Evolutionary conservation across 202 grass and related monocot species (phyloP).

Genomic region (Schoenoplectus triqueter): DNA sequence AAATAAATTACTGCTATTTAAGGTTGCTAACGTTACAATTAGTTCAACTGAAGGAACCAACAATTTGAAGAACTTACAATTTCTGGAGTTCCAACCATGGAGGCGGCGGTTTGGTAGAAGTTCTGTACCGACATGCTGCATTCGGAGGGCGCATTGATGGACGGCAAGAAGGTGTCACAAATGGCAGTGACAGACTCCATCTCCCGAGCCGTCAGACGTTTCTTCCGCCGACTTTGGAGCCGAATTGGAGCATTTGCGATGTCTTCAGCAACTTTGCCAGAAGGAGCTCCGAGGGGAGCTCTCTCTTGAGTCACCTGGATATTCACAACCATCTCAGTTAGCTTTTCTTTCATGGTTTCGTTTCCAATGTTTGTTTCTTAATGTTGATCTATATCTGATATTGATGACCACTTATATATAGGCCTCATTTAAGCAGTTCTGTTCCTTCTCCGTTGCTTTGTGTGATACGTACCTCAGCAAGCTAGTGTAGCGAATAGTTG

Average conservation of each 20-base stretch:
- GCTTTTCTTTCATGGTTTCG: constrained; percentile 34
- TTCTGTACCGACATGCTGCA: constrained; percentile 1
- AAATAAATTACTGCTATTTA: too few species aligned
- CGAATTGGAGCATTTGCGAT: not conserved
- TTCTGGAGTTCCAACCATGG: constrained; percentile 44
- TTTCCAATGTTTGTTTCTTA: not conserved
- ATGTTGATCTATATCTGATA: not conserved
- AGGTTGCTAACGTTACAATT: not conserved
- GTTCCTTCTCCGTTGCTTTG: too few species aligned
- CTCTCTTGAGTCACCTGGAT: constrained; percentile 27
- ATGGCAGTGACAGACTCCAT: constrained; percentile 46
- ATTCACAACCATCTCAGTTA: constrained; percentile 8
- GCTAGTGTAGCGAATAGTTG: too few species aligned
- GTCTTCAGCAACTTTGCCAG: not conserved
- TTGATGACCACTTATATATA: not conserved
- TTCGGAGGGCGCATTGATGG: constrained; percentile 12
- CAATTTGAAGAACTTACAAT: constrained; percentile 37
- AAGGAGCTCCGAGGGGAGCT: not conserved
- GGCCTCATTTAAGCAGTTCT: too few species aligned
- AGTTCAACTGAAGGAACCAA: not conserved
- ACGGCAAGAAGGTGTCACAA: constrained; percentile 41
- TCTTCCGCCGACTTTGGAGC: not conserved
- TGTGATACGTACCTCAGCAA: too few species aligned
- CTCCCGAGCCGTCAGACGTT: constrained; percentile 33
- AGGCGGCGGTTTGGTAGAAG: constrained; percentile 46